A percentile compares a stretch with the other conserved stretches of the same genome.
Evolutionary conservation across 2,329 filamentous ascomycete species (phyloP).

Genomic region (Alternaria solani): DNA sequence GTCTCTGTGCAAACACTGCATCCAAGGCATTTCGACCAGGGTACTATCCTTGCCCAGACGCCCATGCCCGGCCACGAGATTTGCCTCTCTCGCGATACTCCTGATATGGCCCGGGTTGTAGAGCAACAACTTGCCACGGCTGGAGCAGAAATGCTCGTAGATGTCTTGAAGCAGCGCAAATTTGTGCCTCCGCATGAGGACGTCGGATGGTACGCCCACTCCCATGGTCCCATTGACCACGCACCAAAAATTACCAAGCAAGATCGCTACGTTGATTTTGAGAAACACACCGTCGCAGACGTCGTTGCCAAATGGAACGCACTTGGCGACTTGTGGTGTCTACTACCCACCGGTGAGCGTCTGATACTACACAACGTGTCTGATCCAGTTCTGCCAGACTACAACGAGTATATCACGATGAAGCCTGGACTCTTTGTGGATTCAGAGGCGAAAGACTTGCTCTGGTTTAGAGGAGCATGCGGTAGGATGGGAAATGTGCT

Average conservation of each 20-base stretch:
- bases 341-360: conserved; percentile 38
- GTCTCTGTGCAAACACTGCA: conserved; percentile 89
- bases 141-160: conserved; percentile 76
- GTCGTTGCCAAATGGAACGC: conserved; percentile 66
- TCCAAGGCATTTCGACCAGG: conserved; percentile 77
- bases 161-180: conserved; percentile 67
- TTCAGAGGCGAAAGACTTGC: neutral
- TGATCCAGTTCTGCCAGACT: neutral
- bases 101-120: conserved; percentile 58
- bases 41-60: conserved; percentile 74
- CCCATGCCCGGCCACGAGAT: conserved; percentile 60
- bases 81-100: conserved; percentile 57
- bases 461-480: conserved; percentile 6
- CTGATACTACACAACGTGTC: conserved; percentile 36
- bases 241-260: conserved; percentile 77
- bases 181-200: conserved; percentile 70
- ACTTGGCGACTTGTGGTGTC: conserved; percentile 72
- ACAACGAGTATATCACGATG: no score
- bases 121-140: conserved; percentile 63
- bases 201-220: conserved; percentile 36
- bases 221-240: conserved; percentile 50
- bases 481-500: neutral
- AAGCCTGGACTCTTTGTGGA: conserved; percentile 16
- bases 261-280: conserved; percentile 71
- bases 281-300: conserved; percentile 60